A percentile compares a stretch with the other conserved stretches of the same genome.
These are phyloP conservation scores for Botrytis hyacinthi DNA, from an alignment of 2,329 filamentous ascomycete species.

Conservation along the genomic window DNA sequence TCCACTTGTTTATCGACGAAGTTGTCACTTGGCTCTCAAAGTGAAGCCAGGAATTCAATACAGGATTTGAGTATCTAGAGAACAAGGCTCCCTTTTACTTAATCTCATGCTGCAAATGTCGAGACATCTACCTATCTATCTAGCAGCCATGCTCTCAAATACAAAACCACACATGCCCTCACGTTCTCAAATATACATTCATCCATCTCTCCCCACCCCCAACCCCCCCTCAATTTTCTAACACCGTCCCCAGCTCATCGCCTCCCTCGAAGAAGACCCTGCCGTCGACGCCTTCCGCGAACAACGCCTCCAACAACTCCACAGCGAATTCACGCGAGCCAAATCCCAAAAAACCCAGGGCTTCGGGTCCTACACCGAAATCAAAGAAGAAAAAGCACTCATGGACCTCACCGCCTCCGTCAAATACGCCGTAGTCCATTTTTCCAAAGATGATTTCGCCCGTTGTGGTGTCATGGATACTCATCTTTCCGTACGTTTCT, in stretches of 20 bases:
- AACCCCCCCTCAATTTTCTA: not conserved
- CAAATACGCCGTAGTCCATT: conserved; percentile 43
- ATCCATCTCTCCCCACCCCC: not conserved
- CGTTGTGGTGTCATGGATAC: conserved; percentile 44
- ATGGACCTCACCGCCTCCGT: conserved; percentile 47
- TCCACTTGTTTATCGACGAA: not conserved
- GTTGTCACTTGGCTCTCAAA: not conserved
- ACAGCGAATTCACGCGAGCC: conserved; percentile 52
- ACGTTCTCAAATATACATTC: not conserved
- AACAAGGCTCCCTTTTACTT: not conserved
- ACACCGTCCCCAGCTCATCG: conserved; percentile 49
- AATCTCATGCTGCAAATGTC: not conserved
- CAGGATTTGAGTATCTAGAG: not conserved
- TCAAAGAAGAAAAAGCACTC: conserved; percentile 56
- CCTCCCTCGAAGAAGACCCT: conserved; percentile 52
- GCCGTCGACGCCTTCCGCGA: conserved; percentile 55
- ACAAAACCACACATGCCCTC: not conserved
- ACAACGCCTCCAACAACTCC: conserved; percentile 55
- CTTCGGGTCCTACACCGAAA: conserved; percentile 53
- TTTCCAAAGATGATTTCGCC: conserved; percentile 44
- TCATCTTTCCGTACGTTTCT: conserved; percentile 38
- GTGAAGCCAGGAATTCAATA: not conserved
- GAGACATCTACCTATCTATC: not conserved
- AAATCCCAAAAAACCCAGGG: conserved; percentile 50
- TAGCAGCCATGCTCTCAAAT: not conserved